These are phyloP conservation scores for Aegilops umbellulata DNA, from an alignment of 176 grass and related monocot species.

Conservation along the genomic window DNA sequence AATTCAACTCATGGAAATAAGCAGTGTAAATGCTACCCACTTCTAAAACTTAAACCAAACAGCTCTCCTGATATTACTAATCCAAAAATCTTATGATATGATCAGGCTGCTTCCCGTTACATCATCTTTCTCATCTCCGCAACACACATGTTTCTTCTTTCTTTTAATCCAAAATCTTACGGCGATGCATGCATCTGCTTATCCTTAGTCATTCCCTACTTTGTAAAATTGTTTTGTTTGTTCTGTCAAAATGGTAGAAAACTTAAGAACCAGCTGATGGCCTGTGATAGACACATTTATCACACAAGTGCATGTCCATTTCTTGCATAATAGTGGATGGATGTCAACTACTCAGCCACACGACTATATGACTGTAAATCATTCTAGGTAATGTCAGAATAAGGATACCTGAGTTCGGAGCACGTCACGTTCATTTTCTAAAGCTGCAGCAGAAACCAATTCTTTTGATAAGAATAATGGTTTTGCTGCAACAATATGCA, in stretches of 20 bases:
- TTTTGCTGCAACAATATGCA: constrained; percentile 91
- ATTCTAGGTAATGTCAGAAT: constrained; percentile 1
- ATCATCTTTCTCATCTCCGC: background rate
- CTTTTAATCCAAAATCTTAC: background rate
- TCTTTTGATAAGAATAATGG: constrained; percentile 95
- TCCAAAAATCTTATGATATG: constrained; percentile 1
- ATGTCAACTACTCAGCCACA: background rate
- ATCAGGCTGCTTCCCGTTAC: background rate
- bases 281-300: background rate
- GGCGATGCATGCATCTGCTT: constrained; percentile 3
- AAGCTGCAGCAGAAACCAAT: constrained; percentile 66
- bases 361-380: background rate
- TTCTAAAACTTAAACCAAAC: background rate
- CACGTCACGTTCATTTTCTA: constrained; percentile 85
- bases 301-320: background rate
- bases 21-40: background rate
- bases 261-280: background rate
- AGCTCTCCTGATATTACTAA: background rate
- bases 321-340: background rate
- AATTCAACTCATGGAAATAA: background rate
- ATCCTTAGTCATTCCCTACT: background rate
- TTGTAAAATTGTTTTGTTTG: background rate
- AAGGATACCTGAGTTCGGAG: constrained; percentile 66
- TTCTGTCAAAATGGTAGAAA: background rate
- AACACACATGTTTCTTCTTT: background rate